Base-by-base conservation (phyloP, 2,329 filamentous ascomycete genomes). In the Cryoendolithus antarcticus region DNA sequence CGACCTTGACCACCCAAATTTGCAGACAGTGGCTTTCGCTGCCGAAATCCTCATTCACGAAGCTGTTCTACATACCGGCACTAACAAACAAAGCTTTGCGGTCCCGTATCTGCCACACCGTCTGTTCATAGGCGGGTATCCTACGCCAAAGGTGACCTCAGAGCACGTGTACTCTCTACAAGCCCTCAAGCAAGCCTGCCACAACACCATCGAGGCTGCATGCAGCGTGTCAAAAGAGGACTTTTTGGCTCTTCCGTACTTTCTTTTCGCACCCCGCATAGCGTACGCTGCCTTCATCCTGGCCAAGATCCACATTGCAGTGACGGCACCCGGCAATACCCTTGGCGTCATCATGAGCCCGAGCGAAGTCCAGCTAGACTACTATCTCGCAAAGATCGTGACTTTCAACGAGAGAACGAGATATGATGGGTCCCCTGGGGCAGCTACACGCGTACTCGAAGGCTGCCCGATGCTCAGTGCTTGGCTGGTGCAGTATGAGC, bases 101-200 rank as follows among this genome's bases (percentile, higher is more conserved):
- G 55, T 53, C 9, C 55, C 55, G 7, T 57, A 48, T 38, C 27
- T 56, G 9, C 42, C 52, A 3, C 51, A 54, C 21, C 51, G 45
- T 4, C 42, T 58, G 6, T 48, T 50, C 8, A 39, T 50, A 21
- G 48, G 47, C 3, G 55, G 57, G 34, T 50, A 54, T 29, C 52
- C 53, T 6, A 35, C 42, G 21, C 53, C 55, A 4, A 12, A 36
- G 3, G 41, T 55, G 4, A 48, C 42, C 3, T 38, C 47, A 32
- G 47, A 51, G 5, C 52, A 55, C 28, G 44, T 53, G 29, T 44
- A 47, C 12, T 46, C 50, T 10, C 35, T 54, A 8, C 43, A 45
- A 9, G 45, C 50, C 24, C 39, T 56, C 11, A 43, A 41, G 29
- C 30, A 42, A 4, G 47, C 51, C 24, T 37, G 41, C 8, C 52